Evolutionary conservation across 1,139 yeast species (phyloP).

Genomic region (Protomyces inundatus): DNA sequence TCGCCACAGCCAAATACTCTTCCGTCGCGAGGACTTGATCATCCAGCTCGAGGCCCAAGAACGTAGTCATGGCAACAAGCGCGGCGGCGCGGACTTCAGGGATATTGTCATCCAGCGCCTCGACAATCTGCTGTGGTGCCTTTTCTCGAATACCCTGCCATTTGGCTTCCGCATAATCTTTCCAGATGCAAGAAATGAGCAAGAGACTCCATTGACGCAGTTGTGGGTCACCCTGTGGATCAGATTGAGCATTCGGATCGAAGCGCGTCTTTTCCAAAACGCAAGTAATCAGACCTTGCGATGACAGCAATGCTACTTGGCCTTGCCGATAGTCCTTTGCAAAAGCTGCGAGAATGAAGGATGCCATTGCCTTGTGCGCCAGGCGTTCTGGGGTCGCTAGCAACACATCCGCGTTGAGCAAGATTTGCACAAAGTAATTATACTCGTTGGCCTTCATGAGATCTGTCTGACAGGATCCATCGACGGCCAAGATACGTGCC

Average conservation of each 20-base stretch:
- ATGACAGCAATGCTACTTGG: constrained; percentile 55
- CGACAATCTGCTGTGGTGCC: constrained; percentile 52
- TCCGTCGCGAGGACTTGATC: constrained; percentile 39
- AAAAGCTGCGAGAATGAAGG: constrained; percentile 78
- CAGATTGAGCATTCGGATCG: constrained; percentile 45
- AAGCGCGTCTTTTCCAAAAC: constrained; percentile 44
- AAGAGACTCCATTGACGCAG: constrained; percentile 89
- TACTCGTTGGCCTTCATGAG: constrained; percentile 86
- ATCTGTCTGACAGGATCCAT: constrained; percentile 85
- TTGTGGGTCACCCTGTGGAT: constrained; percentile 54
- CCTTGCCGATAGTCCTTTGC: constrained; percentile 75
- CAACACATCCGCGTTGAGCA: constrained; percentile 48
- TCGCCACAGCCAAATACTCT: constrained; percentile 44
- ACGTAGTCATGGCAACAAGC: constrained; percentile 65
- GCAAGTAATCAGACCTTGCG: constrained; percentile 20
- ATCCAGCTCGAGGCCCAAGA: constrained; percentile 48
- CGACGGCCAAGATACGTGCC: constrained; percentile 97
- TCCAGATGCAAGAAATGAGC: constrained; percentile 72
- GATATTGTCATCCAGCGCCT: constrained; percentile 73
- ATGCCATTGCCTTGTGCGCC: constrained; percentile 94
- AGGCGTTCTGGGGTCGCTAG: constrained; percentile 41
- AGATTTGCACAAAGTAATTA: constrained; percentile 74
- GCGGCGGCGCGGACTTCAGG: constrained; percentile 93
- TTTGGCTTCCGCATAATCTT: constrained; percentile 67
- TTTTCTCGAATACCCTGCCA: constrained; percentile 66